Conservation (phyloP, 345 rosid species). For the Brassica cretica region DNA sequence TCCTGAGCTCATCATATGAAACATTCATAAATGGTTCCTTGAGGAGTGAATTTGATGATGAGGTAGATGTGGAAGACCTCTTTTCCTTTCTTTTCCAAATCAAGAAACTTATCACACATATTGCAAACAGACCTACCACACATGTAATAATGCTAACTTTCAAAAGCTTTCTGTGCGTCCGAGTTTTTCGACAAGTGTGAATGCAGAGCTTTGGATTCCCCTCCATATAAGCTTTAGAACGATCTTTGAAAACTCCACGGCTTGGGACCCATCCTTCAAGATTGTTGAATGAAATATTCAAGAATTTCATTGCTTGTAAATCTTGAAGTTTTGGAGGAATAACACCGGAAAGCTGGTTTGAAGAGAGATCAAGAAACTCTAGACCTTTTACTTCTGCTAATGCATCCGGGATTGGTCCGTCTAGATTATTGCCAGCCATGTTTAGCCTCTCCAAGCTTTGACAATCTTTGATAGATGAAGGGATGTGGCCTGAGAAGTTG, state of each 20-base stretch:
- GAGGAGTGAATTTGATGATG: constrained; percentile 16
- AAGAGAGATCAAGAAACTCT: constrained; percentile 50
- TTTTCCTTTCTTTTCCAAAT: constrained; percentile 29
- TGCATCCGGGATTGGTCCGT: constrained; percentile 43
- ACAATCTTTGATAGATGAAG: constrained; percentile 42
- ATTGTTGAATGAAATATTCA: constrained; percentile 54
- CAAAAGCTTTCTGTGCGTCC: background rate
- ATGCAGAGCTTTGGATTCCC: constrained; percentile 45
- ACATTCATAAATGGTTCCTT: constrained; percentile 40
- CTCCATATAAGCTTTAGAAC: constrained; percentile 31
- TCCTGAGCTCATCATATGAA: constrained; percentile 50
- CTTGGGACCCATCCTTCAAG: constrained; percentile 49
- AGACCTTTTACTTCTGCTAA: constrained; percentile 46
- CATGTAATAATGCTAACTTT: constrained; percentile 26
- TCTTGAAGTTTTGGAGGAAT: constrained; percentile 47
- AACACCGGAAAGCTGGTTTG: constrained; percentile 48
- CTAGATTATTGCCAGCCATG: constrained; percentile 44
- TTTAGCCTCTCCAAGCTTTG: constrained; percentile 51
- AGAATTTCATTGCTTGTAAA: constrained; percentile 38
- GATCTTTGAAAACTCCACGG: constrained; percentile 36
- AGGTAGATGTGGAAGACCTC: constrained; percentile 1
- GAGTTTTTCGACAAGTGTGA: constrained; percentile 22
- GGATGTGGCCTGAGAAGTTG: constrained; percentile 45
- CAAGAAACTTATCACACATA: constrained; percentile 26
- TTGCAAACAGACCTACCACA: constrained; percentile 4